These are phyloP conservation scores for Fusarium sp. DNA, from an alignment of 2,329 filamentous ascomycete genomes.

Conservation along the genomic window DNA sequence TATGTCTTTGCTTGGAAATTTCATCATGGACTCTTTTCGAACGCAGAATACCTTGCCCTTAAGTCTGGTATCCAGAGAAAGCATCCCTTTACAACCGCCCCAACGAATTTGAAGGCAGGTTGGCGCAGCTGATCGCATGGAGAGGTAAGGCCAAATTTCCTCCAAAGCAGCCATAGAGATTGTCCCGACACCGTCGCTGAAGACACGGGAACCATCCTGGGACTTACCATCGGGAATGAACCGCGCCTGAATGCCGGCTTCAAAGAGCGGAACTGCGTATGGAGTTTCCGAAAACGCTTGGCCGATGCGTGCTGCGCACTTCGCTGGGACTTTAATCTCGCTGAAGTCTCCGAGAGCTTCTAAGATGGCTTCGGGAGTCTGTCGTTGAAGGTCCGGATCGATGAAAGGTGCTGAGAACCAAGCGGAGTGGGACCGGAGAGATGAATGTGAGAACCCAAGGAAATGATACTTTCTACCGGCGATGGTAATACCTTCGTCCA, in stretches of 20 bases:
- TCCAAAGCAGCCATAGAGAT: conserved; percentile 74
- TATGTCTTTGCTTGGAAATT: conserved; percentile 73
- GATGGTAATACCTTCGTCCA: conserved; percentile 73
- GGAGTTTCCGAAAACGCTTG: conserved; percentile 83
- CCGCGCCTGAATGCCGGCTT: conserved; percentile 52
- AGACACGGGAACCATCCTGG: conserved; percentile 67
- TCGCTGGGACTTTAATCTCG: conserved; percentile 66
- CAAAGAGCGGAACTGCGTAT: conserved; percentile 68
- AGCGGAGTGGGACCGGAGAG: conserved; percentile 77
- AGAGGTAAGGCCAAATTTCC: conserved; percentile 71
- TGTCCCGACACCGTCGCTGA: conserved; percentile 86
- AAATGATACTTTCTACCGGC: conserved; percentile 76
- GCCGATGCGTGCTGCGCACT: conserved; percentile 72
- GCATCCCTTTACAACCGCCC: conserved; percentile 83
- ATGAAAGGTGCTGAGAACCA: conserved; percentile 72
- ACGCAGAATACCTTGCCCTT: conserved; percentile 72
- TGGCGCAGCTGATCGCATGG: conserved; percentile 63
- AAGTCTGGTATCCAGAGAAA: conserved; percentile 76
- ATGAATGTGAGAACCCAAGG: conserved; percentile 85
- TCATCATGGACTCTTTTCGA: conserved; percentile 81
- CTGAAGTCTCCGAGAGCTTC: conserved; percentile 65
- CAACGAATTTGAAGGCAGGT: conserved; percentile 83
- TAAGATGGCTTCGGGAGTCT: conserved; percentile 62
- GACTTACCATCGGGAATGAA: conserved; percentile 68
- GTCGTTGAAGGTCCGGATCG: conserved; percentile 51